phyloP scores from a whole-genome alignment of 2,329 filamentous ascomycete genomes.

The Zopfia rhizophila region DNA sequence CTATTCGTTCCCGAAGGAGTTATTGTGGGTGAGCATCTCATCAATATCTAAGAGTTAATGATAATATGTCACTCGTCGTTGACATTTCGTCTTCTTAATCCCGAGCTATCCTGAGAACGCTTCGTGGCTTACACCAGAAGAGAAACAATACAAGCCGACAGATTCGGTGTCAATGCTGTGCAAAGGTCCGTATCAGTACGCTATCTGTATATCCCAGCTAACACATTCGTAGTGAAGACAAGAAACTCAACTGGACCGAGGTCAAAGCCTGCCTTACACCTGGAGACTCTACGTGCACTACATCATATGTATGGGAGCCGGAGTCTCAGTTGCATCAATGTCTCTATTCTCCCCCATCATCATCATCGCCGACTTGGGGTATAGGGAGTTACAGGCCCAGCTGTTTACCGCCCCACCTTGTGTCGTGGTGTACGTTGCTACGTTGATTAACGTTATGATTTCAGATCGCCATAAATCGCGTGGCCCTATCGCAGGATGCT shows the following conservation, averaged over 20 bases:
- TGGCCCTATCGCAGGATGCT: conserved; percentile 9
- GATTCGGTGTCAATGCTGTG: conserved; percentile 54
- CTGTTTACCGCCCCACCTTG: conserved; percentile 74
- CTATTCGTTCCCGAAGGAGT: conserved; percentile 32
- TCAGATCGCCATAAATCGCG: conserved; percentile 7
- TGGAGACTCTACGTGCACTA: conserved; percentile 65
- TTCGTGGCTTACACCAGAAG: conserved; percentile 56
- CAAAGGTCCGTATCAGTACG: conserved; percentile 33
- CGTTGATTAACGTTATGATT: conserved; percentile 28
- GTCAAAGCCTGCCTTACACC: conserved; percentile 59
- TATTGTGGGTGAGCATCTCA: too few relatives aligned
- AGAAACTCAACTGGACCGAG: conserved; percentile 60
- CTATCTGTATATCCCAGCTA: not conserved
- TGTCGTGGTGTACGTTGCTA: conserved; percentile 66
- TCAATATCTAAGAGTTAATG: too few relatives aligned
- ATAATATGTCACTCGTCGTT: conserved; percentile 8
- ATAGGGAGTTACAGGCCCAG: conserved; percentile 66
- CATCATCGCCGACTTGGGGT: conserved; percentile 68
- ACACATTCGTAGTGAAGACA: conserved; percentile 31
- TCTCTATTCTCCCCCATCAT: conserved; percentile 71
- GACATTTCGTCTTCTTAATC: conserved; percentile 56
- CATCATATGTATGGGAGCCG: conserved; percentile 21
- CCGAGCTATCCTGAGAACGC: conserved; percentile 60
- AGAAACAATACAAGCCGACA: conserved; percentile 43
- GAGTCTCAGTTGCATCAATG: conserved; percentile 40